These are phyloP conservation scores for Thelonectria olida DNA, from an alignment of 2,329 filamentous ascomycete species.

Conservation along the genomic window DNA sequence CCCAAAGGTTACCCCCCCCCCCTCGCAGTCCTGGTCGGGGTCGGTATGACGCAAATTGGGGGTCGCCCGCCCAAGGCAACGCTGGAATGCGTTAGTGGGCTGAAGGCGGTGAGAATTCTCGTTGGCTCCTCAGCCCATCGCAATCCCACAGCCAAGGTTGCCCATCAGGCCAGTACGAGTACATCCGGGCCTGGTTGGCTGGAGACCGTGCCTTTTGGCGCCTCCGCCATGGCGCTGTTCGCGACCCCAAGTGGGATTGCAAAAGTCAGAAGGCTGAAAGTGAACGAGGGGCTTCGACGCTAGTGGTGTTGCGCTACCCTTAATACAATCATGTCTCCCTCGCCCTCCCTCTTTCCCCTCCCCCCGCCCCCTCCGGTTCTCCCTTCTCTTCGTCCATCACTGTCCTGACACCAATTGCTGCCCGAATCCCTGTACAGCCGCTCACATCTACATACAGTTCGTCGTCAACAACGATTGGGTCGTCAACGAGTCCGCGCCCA, in stretches of 20 bases:
- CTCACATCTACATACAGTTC: slow-evolving; percentile 68
- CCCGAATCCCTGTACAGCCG: slow-evolving; percentile 21
- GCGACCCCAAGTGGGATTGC: slow-evolving; percentile 3
- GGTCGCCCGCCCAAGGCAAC: slow-evolving; percentile 23
- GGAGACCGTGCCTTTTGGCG: slow-evolving; percentile 25
- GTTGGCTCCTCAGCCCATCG: slow-evolving; percentile 20
- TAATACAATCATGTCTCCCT: slow-evolving; percentile 33
- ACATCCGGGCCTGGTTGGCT: not conserved
- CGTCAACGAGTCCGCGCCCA: slow-evolving; percentile 80
- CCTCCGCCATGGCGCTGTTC: slow-evolving; percentile 15
- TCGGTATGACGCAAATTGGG: slow-evolving; percentile 39
- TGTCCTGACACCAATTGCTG: slow-evolving; percentile 22
- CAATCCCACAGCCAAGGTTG: slow-evolving; percentile 26
- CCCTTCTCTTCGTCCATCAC: not conserved
- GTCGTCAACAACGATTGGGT: slow-evolving; percentile 94
- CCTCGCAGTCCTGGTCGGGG: slow-evolving; percentile 1
- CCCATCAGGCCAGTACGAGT: slow-evolving; percentile 20
- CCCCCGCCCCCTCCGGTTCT: not conserved
- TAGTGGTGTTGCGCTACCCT: slow-evolving; percentile 41
- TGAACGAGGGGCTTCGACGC: slow-evolving; percentile 20
- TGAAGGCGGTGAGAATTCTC: slow-evolving; percentile 28
- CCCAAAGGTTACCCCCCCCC: too few relatives aligned
- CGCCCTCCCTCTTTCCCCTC: slow-evolving; percentile 19
- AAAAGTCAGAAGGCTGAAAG: slow-evolving; percentile 11
- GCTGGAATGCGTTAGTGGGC: slow-evolving; percentile 33